These are phyloP conservation scores for Paecilomyces sp. DNA, from an alignment of 2,329 filamentous ascomycete genomes.

Conservation along the genomic window DNA sequence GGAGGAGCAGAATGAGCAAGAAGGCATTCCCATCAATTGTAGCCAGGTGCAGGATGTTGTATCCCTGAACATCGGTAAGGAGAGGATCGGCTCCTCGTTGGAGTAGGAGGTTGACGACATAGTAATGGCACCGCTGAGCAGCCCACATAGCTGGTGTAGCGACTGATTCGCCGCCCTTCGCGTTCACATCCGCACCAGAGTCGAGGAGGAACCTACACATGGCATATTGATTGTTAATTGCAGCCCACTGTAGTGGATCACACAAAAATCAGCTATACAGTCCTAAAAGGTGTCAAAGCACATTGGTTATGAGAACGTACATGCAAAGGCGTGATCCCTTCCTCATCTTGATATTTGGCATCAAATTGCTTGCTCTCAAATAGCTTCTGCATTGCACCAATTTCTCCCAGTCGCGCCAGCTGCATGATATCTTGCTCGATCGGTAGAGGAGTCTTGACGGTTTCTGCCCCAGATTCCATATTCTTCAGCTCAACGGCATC, in stretches of 20 bases:
- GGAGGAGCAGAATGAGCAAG: slow-evolving; percentile 78
- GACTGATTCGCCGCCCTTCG: slow-evolving; percentile 88
- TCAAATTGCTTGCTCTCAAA: slow-evolving; percentile 77
- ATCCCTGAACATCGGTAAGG: slow-evolving; percentile 87
- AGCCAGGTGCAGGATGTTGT: slow-evolving; percentile 94
- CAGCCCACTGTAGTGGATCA: slow-evolving; percentile 67
- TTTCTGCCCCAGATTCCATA: slow-evolving; percentile 21
- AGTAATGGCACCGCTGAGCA: slow-evolving; percentile 92
- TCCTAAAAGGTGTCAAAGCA: background rate
- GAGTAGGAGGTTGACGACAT: slow-evolving; percentile 87
- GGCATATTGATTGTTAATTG: slow-evolving; percentile 96
- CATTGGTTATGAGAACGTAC: slow-evolving; percentile 38
- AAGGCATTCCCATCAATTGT: slow-evolving; percentile 96
- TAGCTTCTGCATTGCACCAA: slow-evolving; percentile 78
- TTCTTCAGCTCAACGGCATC: slow-evolving; percentile 33
- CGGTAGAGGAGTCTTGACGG: slow-evolving; percentile 28
- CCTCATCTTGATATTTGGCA: slow-evolving; percentile 76
- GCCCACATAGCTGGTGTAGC: slow-evolving; percentile 96
- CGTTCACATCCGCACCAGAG: slow-evolving; percentile 81
- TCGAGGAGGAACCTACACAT: slow-evolving; percentile 94
- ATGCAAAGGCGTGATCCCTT: slow-evolving; percentile 93
- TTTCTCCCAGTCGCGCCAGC: slow-evolving; percentile 79
- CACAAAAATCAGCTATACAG: slow-evolving; percentile 9
- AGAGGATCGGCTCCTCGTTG: slow-evolving; percentile 88
- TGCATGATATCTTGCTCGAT: slow-evolving; percentile 87